Evolutionary conservation across 1,284 basidiomycete genomes (phyloP), one percentile per base, ranked within the genome.

Genomic region (Sutorius eximius): DNA sequence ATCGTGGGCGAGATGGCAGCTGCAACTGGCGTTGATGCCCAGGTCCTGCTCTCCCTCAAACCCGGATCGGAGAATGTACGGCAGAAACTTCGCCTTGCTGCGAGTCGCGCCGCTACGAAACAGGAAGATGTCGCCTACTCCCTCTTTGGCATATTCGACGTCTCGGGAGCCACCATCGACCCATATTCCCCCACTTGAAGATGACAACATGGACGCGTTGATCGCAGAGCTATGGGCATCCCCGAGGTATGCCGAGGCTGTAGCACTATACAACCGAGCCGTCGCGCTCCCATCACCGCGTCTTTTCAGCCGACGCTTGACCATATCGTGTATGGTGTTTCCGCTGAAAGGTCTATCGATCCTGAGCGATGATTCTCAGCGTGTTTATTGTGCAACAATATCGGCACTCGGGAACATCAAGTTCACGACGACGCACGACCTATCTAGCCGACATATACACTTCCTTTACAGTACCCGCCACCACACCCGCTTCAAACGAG

Each of bases 361-460:
- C 20, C 12, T 20, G 3, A n/a, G 27, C 3, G n/a, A 9, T 5
- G 32, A n/a, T 24, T 18, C 42, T 7, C n/a, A 5, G 13, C 32
- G 11, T 13, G 15, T 55, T 18, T 56, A 55, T 44, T 45, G 29
- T 3, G 18, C 41, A 13, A n/a, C 2, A 5, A 30, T 45, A 6
- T 12, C 41, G 2, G 43, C 32, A 18, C n/a, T 56, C 7, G 47
- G 47, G 7, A 29, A 36, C 10, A 10, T 56, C 16, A 36, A 43
- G 20, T 55, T 55, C 45, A 43, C n/a, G 41, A 56, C 54, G 2
- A n/a, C 4, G 15, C 45, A 55, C 3, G 41, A 44, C 30, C 13
- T 41, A 5, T 38, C 37, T 18, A 18, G 36, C 37, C 44, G 13
- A 22, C 3, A 5, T 7, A 1, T n/a, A 9, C 12, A 2, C 29